These are phyloP conservation scores for Aureobasidium sp. DNA, from an alignment of 2,329 filamentous ascomycete genomes.

Conservation along the genomic window DNA sequence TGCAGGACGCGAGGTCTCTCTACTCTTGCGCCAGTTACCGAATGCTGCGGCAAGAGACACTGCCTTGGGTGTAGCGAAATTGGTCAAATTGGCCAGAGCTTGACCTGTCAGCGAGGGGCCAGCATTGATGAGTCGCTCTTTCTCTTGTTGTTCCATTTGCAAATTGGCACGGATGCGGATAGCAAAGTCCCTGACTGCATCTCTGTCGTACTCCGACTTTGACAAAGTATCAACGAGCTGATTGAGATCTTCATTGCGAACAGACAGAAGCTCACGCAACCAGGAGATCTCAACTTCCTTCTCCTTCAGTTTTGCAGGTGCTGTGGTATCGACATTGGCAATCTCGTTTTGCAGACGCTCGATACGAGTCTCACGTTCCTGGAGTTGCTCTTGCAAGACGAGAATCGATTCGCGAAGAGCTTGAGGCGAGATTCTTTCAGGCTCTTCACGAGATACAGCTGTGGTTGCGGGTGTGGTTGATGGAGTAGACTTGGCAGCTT, in stretches of 20 bases:
- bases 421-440: constrained; percentile 87
- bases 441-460: constrained; percentile 30
- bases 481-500: constrained; percentile 17
- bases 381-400: constrained; percentile 91
- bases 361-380: constrained; percentile 83
- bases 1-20: background rate
- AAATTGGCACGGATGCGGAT: constrained; percentile 90
- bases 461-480: constrained; percentile 15
- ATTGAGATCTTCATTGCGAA: constrained; percentile 82
- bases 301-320: constrained; percentile 75
- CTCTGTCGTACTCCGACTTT: constrained; percentile 65
- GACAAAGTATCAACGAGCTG: constrained; percentile 80
- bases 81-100: constrained; percentile 65
- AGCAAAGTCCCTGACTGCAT: constrained; percentile 76
- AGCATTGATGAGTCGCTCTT: constrained; percentile 71
- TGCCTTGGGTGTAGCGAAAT: constrained; percentile 72
- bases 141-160: constrained; percentile 96
- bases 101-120: constrained; percentile 40
- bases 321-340: constrained; percentile 63
- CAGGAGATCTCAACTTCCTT: constrained; percentile 90
- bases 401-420: constrained; percentile 92
- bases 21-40: constrained; percentile 69
- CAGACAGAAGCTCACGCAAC: constrained; percentile 86
- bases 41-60: constrained; percentile 94
- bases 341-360: constrained; percentile 74